These are phyloP conservation scores for Coffea eugenioides DNA, from an alignment of 257 asterid species.

Conservation along the genomic window DNA sequence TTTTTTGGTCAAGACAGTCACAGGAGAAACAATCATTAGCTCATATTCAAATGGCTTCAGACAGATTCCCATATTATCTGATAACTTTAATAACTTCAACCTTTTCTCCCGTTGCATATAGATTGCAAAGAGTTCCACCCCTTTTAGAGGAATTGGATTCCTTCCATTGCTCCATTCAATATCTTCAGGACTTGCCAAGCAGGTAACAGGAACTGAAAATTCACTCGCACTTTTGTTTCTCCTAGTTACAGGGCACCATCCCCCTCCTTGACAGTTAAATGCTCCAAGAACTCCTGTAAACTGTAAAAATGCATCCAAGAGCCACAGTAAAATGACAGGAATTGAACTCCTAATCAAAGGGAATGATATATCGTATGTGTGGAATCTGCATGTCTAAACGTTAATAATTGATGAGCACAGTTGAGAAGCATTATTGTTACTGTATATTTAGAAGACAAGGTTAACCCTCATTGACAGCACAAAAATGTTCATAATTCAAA, in stretches of 20 bases:
- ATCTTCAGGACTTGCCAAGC: conserved; percentile 24
- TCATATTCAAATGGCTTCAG: conserved; percentile 30
- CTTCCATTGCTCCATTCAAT: conserved; percentile 35
- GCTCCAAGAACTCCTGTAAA: conserved; percentile 34
- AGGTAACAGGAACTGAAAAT: conserved; percentile 18
- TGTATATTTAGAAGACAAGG: too few relatives aligned
- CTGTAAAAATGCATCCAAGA: conserved; percentile 8
- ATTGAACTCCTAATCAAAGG: background rate
- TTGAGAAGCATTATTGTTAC: too few relatives aligned
- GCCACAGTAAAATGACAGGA: background rate
- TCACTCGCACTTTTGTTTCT: conserved; percentile 23
- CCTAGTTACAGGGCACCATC: conserved; percentile 28
- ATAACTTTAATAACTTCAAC: conserved; percentile 24
- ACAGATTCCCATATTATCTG: conserved; percentile 11
- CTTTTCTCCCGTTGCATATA: conserved; percentile 26
- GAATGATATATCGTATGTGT: background rate
- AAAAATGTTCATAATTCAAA: background rate
- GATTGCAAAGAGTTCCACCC: conserved; percentile 17
- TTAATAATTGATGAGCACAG: too few relatives aligned
- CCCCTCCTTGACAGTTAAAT: conserved; percentile 39
- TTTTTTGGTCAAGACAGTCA: conserved; percentile 10
- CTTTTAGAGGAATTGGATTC: conserved; percentile 14
- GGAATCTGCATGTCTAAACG: background rate
- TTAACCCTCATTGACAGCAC: background rate
- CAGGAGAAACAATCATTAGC: conserved; percentile 24